Evolutionary conservation across 208 protist genomes (phyloP), one percentile per base, ranked within the genome.

Genomic region (Leptomonas seymouri): DNA sequence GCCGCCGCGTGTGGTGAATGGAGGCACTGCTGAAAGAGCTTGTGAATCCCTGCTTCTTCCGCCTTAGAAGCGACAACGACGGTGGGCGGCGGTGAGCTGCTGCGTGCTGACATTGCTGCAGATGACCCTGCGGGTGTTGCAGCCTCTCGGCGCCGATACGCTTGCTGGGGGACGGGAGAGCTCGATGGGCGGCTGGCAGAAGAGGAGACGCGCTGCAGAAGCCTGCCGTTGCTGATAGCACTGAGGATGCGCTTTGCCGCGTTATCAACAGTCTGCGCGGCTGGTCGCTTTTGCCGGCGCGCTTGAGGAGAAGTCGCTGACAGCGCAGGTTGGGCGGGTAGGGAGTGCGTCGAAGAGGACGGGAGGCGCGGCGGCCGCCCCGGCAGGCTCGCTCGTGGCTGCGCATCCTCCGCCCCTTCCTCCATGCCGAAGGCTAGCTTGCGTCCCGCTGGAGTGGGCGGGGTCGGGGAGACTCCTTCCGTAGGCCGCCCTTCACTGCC

Each of bases 21-120:
- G 15, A 76, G 36, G 46, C 70, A 76, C 14, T 36, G 54, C 39
- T 76, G 70, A 16, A 76, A 76, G 11, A 76, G 23, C 9, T 1
- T 6, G 2, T 56, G 62, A 51, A 70, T 69, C 0, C 62, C 70
- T 11, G 62, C 53, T 5, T 56, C 46, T 9, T 18, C 53, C 16
- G 59, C 34, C n/a, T 4, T 15, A 3, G 30, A 41, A 4, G 44
- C 34, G 8, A 20, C 31, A 8, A 57, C 25, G 39, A 23, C 16
- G 44, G 21, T 28, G 12, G 49, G 1, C 4, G 45, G 28, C 28
- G 18, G 51, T 2, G 28, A 31, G 28, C 21, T 18, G 28, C 15
- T 9, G 21, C 28, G 51, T 6, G 51, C n/a, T 34, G 51, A 56
- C 28, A 12, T 16, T 7, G 28, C 11, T 8, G 28, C 34, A 2